Conservation (phyloP, 176 grass and related monocot species). For the Alloteropsis semialata region DNA sequence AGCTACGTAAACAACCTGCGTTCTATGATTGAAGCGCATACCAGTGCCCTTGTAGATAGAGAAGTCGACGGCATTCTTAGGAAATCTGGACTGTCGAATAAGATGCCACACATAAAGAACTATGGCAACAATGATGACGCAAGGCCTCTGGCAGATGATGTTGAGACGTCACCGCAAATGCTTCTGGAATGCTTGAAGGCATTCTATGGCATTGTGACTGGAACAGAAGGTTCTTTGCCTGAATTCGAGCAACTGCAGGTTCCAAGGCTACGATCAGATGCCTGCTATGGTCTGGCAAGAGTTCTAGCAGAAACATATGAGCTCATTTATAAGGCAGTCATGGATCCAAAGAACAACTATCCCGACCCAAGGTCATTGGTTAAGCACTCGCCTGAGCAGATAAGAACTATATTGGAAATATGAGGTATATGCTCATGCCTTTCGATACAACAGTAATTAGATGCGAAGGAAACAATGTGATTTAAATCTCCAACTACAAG, state of each 20-base stretch:
- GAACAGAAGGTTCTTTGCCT: slow-evolving; percentile 82
- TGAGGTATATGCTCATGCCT: slow-evolving; percentile 31
- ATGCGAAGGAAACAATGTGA: slow-evolving; percentile 4
- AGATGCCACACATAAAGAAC: slow-evolving; percentile 75
- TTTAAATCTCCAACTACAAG: slow-evolving; percentile 19
- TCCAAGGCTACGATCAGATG: slow-evolving; percentile 73
- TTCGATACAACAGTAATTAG: slow-evolving; percentile 10
- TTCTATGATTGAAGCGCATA: slow-evolving; percentile 63
- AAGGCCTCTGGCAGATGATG: slow-evolving; percentile 54
- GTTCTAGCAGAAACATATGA: slow-evolving; percentile 70
- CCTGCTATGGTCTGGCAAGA: slow-evolving; percentile 62
- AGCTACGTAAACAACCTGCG: slow-evolving; percentile 62
- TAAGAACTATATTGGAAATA: slow-evolving; percentile 91
- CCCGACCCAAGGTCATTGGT: slow-evolving; percentile 74
- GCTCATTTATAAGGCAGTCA: slow-evolving; percentile 68
- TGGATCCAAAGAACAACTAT: slow-evolving; percentile 85
- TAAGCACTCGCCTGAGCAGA: slow-evolving; percentile 87
- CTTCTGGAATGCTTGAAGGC: slow-evolving; percentile 79
- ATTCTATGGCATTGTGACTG: slow-evolving; percentile 75
- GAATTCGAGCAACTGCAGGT: slow-evolving; percentile 93
- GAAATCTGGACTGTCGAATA: slow-evolving; percentile 65
- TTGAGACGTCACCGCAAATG: slow-evolving; percentile 60
- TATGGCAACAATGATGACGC: slow-evolving; percentile 37
- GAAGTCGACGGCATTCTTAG: slow-evolving; percentile 72
- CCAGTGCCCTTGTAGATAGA: slow-evolving; percentile 60